Base-by-base conservation (phyloP, 306 rosid species). In the Luffa aegyptiaca region DNA sequence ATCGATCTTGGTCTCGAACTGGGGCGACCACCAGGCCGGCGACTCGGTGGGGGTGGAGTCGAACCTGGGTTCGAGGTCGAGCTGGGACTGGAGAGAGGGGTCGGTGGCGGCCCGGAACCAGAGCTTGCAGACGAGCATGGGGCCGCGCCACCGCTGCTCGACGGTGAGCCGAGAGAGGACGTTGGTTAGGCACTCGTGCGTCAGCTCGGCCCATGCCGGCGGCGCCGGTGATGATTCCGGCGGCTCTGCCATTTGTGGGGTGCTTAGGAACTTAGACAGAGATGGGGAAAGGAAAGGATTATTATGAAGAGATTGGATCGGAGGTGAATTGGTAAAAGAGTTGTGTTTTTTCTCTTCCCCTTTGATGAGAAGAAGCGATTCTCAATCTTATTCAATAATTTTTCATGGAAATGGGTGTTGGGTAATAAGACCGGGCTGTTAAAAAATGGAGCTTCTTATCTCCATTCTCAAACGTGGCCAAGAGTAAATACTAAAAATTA, bases 51-150 rank as follows among this genome's bases (percentile, higher is more conserved):
- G 37, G 62, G 55, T 80, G 7, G 88, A 80, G 61, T 84, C 80
- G 80, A 86, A 89, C 39, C 70, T 80, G n/a, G 92, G 74, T 49
- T 90, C 93, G 84, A 92, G 92, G 31, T 92, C 78, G 90, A 95
- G 85, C 39, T 63, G 53, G 20, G 93, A 83, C 82, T 89, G 87
- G 46, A 95, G 88, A 75, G 88, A 83, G 0, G 97, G 85, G 64
- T 95, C 96, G 73, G 64, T 85, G 88, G 87, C 88, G 71, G 92
- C 96, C 48, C 65, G 86, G 61, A 84, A 48, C 98, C 98, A 91
- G 7, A 91, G 81, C 78, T 92, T 92, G 96, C 93, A 92, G 7
- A 88, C 92, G 2, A 95, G 72, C 92, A 90, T 88, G 76, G 92
- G 75, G 3, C 93, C 89, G 12, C 83, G 90, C 96, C 97, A 95